phyloP scores from a whole-genome alignment of 768 basidiomycete genomes.

The Sistotremastrum niveocremeum region DNA sequence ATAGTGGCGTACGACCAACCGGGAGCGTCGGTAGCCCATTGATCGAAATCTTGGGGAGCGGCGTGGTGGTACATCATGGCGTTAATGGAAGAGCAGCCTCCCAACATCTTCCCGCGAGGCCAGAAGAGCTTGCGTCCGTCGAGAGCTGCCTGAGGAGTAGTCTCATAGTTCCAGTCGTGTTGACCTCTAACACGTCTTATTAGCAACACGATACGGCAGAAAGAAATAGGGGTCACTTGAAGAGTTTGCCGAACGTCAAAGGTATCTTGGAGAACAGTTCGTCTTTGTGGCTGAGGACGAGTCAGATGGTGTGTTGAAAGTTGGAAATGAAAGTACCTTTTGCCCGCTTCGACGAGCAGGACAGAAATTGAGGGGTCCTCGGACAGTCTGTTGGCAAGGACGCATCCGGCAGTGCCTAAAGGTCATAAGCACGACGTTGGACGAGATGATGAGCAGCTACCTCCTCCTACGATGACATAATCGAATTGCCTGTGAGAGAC shows the following conservation, averaged over 20 bases:
- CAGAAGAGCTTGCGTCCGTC: background rate
- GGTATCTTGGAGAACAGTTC: slow-evolving; percentile 1
- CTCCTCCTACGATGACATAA: slow-evolving; percentile 8
- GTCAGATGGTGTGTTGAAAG: background rate
- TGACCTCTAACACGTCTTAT: background rate
- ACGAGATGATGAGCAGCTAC: background rate
- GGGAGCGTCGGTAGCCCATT: slow-evolving; percentile 30
- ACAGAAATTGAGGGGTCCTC: slow-evolving; percentile 23
- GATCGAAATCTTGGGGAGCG: slow-evolving; percentile 54
- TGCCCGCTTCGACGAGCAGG: slow-evolving; percentile 20
- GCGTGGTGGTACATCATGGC: slow-evolving; percentile 5
- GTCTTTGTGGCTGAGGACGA: background rate
- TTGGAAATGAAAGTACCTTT: background rate
- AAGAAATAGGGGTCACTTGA: background rate
- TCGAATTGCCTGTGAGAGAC: slow-evolving; percentile 8
- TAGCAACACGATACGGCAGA: background rate
- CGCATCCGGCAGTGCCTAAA: slow-evolving; percentile 24
- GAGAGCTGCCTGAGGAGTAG: background rate
- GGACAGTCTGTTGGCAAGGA: slow-evolving; percentile 23
- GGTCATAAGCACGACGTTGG: background rate
- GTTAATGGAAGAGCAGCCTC: slow-evolving; percentile 12
- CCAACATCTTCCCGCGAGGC: slow-evolving; percentile 11
- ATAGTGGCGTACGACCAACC: too few relatives aligned
- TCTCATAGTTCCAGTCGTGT: slow-evolving; percentile 2
- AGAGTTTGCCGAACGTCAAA: background rate